Percentiles rank a stretch among this genome's conserved stretches.
Evolutionary conservation across 306 rosid genomes (phyloP).

Genomic region (Lathyrus oleraceus): DNA sequence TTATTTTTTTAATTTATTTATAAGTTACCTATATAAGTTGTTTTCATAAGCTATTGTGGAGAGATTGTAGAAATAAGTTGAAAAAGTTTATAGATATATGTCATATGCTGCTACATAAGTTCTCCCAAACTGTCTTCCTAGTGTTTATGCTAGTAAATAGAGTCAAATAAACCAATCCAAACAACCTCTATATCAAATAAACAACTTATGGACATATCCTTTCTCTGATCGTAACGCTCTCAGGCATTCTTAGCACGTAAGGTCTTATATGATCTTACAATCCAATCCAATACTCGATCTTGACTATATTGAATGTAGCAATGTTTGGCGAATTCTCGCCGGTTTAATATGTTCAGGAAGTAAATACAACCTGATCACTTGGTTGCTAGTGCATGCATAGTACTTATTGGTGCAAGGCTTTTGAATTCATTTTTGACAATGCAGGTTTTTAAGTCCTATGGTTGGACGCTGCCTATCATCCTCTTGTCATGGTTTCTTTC

Average conservation of each 20-base stretch:
- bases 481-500: conserved; percentile 56
- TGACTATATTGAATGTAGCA: no score
- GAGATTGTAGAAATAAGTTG: not conserved
- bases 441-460: conserved; percentile 85
- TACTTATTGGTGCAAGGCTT: conserved; percentile 16
- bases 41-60: not conserved
- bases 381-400: conserved; percentile 10
- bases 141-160: not conserved
- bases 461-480: conserved; percentile 79
- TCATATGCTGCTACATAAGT: not conserved
- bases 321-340: not conserved
- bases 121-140: not conserved
- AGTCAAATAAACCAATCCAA: not conserved
- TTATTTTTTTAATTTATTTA: not conserved
- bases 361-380: not conserved
- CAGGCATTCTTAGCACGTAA: no score
- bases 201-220: not conserved
- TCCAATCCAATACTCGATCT: no score
- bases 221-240: no score
- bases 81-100: not conserved
- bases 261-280: no score
- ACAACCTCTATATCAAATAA: not conserved
- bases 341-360: not conserved
- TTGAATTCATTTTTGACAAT: conserved; percentile 37
- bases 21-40: not conserved